Base-by-base conservation (phyloP, 768 basidiomycete genomes). In the Boletus coccyginus region DNA sequence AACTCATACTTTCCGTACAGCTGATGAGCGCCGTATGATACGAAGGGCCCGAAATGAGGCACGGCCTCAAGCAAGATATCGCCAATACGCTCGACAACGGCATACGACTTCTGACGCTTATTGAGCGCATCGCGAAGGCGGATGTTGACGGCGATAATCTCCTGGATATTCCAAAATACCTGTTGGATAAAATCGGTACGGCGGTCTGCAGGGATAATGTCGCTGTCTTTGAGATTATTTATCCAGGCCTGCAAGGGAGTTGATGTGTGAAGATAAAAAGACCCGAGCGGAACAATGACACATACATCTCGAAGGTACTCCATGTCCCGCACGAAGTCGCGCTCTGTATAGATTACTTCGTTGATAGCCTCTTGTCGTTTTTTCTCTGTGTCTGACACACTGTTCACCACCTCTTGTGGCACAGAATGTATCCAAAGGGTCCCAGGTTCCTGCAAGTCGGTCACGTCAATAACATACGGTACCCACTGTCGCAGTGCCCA, bases 1-100 rank as follows among this genome's bases (percentile, higher is more conserved):
- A 99, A 98, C 74, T 98, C 95, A 70, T 93, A 98, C 73, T 98
- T 99, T 13, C 97, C 97, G 67, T 96, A 98, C 54, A 98, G 76
- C 72, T 99, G 97, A 68, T 98, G 96, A 10, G 94, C 87, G 43
- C 96, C 97, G 66, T 98, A 99, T 35, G 84, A 85, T 46, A 98
- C 94, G 66, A 98, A 99, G 2, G 97, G 97, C 11, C 78, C 83
- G 63, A 99, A 97, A 67, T 88, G 81, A 1, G 92, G 91, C 2
- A 95, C 91, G 21, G 81, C 76, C 33, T 98, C 95, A 44, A 93
- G 74, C 27, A 98, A 81, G 56, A 98, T 85, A 73, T 99, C 97
- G 0, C 93, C 93, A 53, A 99, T 89, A 52, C 84, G 79, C 64
- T 94, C 89, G 33, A 99, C 95, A 7, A 99, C 88, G 13, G 94